Conservation (phyloP, 768 basidiomycete genomes). For the Russula sp. region DNA sequence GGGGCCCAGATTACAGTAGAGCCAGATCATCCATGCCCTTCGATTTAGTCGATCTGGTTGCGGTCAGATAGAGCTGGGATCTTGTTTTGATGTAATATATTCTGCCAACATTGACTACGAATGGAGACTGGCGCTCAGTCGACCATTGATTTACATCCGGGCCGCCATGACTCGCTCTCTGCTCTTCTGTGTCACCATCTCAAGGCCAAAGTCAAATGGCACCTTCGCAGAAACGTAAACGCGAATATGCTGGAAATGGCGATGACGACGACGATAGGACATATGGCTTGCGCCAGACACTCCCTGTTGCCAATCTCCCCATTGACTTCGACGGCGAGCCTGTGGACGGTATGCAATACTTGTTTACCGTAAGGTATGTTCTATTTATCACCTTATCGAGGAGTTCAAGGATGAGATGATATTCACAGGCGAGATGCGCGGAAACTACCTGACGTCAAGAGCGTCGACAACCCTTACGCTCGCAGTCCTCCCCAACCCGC, state of each 20-base stretch:
- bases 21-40: background rate
- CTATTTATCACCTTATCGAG: background rate
- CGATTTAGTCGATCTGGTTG: background rate
- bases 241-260: conserved; percentile 35
- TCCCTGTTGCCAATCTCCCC: conserved; percentile 80
- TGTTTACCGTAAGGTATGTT: conserved; percentile 70
- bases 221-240: conserved; percentile 44
- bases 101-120: too few relatives aligned
- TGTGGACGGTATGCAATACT: conserved; percentile 67
- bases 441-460: conserved; percentile 52
- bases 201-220: conserved; percentile 12
- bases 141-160: background rate
- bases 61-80: background rate
- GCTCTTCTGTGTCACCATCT: background rate
- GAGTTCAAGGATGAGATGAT: background rate
- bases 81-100: background rate
- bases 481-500: conserved; percentile 23
- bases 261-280: conserved; percentile 55
- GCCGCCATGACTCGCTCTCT: background rate
- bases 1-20: background rate
- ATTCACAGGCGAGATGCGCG: conserved; percentile 60
- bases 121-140: too few relatives aligned
- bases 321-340: conserved; percentile 57
- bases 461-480: conserved; percentile 65
- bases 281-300: conserved; percentile 56